Evolutionary conservation across 2,329 filamentous ascomycete species (phyloP).

Genomic region (Myriosclerotinia curreyana): DNA sequence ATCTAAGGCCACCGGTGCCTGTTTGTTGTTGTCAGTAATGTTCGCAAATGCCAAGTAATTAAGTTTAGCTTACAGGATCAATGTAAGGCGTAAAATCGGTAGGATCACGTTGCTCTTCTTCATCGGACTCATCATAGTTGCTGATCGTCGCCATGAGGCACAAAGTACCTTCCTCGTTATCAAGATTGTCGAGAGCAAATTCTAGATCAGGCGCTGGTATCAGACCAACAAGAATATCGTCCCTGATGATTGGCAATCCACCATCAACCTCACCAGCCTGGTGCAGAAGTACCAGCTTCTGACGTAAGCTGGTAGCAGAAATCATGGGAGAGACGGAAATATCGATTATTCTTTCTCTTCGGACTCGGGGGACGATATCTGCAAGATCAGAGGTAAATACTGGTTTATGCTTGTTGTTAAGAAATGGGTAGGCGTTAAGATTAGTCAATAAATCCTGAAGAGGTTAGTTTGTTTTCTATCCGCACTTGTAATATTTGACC

Average conservation of each 20-base stretch:
- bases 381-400: constrained; percentile 84
- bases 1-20: constrained; percentile 84
- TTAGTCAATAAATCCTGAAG: constrained; percentile 80
- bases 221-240: constrained; percentile 78
- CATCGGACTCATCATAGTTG: constrained; percentile 62
- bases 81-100: constrained; percentile 90
- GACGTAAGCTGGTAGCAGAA: constrained; percentile 69
- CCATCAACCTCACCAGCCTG: constrained; percentile 87
- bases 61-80: constrained; percentile 63
- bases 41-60: constrained; percentile 8
- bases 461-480: constrained; percentile 27
- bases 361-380: constrained; percentile 76
- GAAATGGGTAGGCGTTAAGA: constrained; percentile 95
- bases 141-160: constrained; percentile 78
- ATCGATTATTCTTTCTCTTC: constrained; percentile 79
- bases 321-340: constrained; percentile 81
- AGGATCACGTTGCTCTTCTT: constrained; percentile 55
- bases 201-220: constrained; percentile 94
- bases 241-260: constrained; percentile 78
- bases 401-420: constrained; percentile 94
- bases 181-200: constrained; percentile 81
- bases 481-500: not conserved
- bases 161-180: constrained; percentile 67
- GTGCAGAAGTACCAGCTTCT: constrained; percentile 79
- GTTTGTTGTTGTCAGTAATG: constrained; percentile 17